Evolutionary conservation across 2,329 filamentous ascomycete genomes (phyloP), one percentile per base, ranked within the genome.

Genomic region (Amauroascus verrucosus): DNA sequence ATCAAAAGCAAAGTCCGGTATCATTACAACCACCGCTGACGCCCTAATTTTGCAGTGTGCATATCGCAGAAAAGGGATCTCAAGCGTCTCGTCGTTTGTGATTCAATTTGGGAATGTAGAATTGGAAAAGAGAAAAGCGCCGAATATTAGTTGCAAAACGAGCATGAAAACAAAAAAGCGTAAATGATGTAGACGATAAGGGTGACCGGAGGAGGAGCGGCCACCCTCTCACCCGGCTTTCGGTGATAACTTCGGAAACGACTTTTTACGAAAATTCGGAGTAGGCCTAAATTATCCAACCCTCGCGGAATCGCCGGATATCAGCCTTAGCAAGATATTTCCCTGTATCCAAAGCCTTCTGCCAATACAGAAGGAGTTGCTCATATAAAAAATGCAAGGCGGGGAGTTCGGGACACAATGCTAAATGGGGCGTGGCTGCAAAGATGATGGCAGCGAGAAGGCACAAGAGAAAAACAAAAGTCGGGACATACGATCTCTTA

Each of bases 401-500:
- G 14, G 20, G 45, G 14, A 46, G 38, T 7, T 26, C 16, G 16
- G 51, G 51, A 32, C 43, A 48, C 38, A 53, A 32, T 28, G 49
- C 35, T 13, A 32, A 44, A 26, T 28, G 20, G 46, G 48, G 28
- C 44, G 48, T 43, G 49, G 46, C 43, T 35, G 40, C 49, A 53
- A 45, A 28, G 35, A 46, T 18, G 51, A 56, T 47, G 41, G 44
- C 26, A 20, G 38, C 46, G 22, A 51, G 37, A 48, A 54, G 49
- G 47, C 35, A 43, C 48, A 53, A 45, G 28, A 40, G 24, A 37
- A 53, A 56, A 41, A 35, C n/a, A 45, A 33, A 54, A 56, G 54
- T 41, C 48, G 41, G 47, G 16, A 80, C 85, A 76, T 74, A 89
- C 84, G 85, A 88, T 75, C 84, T 77, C 66, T 90, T 79, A 60